A percentile compares a stretch with the other conserved stretches of the same genome.
Conservation (phyloP, 495 filamentous ascomycete species). For the Aeminium ludgeri region DNA sequence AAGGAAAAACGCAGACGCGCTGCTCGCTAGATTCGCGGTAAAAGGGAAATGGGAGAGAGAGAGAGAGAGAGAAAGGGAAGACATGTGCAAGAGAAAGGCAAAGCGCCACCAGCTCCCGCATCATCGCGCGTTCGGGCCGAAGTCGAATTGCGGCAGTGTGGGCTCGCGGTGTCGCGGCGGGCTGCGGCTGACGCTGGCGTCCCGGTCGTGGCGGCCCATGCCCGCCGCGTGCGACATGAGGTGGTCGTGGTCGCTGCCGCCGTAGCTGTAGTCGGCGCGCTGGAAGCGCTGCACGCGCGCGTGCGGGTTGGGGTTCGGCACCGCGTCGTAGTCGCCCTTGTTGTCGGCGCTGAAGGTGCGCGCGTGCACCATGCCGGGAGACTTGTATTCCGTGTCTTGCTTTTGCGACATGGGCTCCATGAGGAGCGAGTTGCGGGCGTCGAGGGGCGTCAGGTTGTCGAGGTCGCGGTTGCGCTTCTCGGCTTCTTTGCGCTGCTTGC, state of each 20-base stretch:
- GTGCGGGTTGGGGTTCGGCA: constrained; percentile 11
- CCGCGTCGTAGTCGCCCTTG: constrained; percentile 21
- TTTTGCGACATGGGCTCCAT: constrained; percentile 32
- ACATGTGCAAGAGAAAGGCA: too few relatives aligned
- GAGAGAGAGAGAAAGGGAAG: too few relatives aligned
- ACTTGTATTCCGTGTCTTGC: constrained; percentile 11
- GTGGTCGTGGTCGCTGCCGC: constrained; percentile 1
- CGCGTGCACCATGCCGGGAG: constrained; percentile 4
- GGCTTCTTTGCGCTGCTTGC: constrained; percentile 65
- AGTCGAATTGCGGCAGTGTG: constrained; percentile 9
- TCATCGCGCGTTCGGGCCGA: not conserved
- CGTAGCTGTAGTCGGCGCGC: constrained; percentile 1
- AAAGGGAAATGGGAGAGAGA: too few relatives aligned
- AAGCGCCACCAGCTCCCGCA: too few relatives aligned
- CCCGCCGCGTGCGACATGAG: constrained; percentile 15
- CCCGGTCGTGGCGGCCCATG: constrained; percentile 14
- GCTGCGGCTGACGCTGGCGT: constrained; percentile 4
- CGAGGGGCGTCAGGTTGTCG: constrained; percentile 76
- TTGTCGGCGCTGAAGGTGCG: constrained; percentile 4
- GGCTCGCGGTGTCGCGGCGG: constrained; percentile 7
- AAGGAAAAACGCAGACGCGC: too few relatives aligned
- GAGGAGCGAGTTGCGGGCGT: constrained; percentile 79
- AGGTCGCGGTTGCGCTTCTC: constrained; percentile 72
- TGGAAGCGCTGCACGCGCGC: constrained; percentile 6
- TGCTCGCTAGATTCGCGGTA: too few relatives aligned